phyloP scores from a whole-genome alignment of 441 rosid genomes.

The Erodium texanum region DNA sequence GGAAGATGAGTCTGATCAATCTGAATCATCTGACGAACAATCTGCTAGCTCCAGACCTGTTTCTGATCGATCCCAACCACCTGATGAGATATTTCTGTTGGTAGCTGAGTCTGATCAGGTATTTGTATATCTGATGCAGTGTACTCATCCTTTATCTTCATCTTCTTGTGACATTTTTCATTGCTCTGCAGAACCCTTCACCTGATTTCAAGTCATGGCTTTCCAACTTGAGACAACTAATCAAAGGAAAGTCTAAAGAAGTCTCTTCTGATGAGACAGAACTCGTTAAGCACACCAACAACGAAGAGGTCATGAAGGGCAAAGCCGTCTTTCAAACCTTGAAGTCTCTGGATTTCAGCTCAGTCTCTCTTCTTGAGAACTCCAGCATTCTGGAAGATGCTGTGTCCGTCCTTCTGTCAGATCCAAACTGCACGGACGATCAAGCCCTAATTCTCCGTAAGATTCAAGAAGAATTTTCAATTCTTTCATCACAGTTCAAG shows the following conservation, averaged over 20 bases:
- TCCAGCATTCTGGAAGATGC: constrained; percentile 18
- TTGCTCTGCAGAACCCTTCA: constrained; percentile 15
- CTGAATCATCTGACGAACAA: background rate
- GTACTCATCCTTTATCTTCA: background rate
- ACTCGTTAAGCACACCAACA: constrained; percentile 4
- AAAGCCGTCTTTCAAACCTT: constrained; percentile 14
- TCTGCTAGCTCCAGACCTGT: background rate
- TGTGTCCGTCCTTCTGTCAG: constrained; percentile 15
- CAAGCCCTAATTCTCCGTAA: constrained; percentile 11
- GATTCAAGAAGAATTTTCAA: constrained; percentile 19
- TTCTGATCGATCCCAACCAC: background rate
- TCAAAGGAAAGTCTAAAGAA: constrained; percentile 16
- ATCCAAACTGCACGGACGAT: constrained; percentile 5
- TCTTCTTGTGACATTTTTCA: background rate
- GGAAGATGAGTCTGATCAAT: background rate
- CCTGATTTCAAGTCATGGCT: constrained; percentile 20
- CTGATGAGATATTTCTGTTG: background rate
- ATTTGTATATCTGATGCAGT: too few relatives aligned
- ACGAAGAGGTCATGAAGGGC: constrained; percentile 18
- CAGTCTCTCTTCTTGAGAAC: constrained; percentile 14
- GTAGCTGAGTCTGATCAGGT: background rate
- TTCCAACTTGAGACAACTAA: constrained; percentile 18
- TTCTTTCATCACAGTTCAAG: constrained; percentile 15
- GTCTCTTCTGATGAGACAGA: constrained; percentile 19
- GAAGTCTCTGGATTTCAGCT: constrained; percentile 23